Conservation (phyloP, 116 monocot genomes). For the Dioscorea cayenensis region DNA sequence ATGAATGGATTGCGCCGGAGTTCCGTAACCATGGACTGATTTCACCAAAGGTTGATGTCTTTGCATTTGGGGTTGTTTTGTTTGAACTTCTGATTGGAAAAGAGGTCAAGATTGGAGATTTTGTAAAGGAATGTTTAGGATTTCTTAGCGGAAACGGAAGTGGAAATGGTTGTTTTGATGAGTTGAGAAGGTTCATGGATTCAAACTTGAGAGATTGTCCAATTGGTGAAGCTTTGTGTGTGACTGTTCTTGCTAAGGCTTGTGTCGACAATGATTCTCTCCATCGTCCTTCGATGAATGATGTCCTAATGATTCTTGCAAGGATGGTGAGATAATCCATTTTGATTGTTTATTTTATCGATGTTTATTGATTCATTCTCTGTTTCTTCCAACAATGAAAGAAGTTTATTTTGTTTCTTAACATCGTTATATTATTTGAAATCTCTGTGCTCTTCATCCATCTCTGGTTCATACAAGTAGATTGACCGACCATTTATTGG, state of each 20-base stretch:
- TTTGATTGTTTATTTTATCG: too few species aligned
- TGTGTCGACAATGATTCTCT: constrained; percentile 17
- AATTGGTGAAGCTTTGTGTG: constrained; percentile 29
- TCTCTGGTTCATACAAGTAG: too few species aligned
- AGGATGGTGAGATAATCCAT: too few species aligned
- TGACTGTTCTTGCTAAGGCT: constrained; percentile 35
- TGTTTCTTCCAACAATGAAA: too few species aligned
- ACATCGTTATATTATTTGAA: too few species aligned
- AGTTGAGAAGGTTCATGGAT: constrained; percentile 36
- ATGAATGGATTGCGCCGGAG: background rate
- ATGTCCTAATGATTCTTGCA: too few species aligned
- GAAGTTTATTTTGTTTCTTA: too few species aligned
- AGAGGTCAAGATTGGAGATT: constrained; percentile 2
- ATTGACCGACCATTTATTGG: too few species aligned
- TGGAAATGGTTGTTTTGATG: constrained; percentile 2
- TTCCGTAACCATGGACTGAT: background rate
- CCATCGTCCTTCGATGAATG: too few species aligned
- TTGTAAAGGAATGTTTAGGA: background rate
- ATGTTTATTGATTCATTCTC: too few species aligned
- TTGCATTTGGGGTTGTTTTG: constrained; percentile 9
- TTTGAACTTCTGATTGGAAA: constrained; percentile 5
- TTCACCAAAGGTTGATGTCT: constrained; percentile 9
- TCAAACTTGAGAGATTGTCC: constrained; percentile 27
- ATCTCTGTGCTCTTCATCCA: too few species aligned
- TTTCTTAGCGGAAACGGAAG: background rate